Base-by-base conservation (phyloP, 495 filamentous ascomycete species). In the Glonium stellatum region DNA sequence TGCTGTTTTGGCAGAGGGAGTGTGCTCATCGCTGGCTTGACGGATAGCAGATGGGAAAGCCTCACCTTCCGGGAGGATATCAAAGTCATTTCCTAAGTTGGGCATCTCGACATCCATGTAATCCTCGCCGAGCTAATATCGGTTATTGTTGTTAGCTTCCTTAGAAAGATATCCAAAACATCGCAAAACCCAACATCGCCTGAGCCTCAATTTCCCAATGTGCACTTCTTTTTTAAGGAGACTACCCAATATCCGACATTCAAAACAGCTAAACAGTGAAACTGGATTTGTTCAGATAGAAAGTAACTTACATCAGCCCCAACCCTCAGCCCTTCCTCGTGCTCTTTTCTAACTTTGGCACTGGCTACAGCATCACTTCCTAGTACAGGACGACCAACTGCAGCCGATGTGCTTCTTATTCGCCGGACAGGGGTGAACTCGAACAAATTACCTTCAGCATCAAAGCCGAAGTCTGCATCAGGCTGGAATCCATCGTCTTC, bases 381-480 rank as follows among this genome's bases (percentile, higher is more conserved):
- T 56, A 69, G 25, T 27, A 41, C 63, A 52, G 34, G 48, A 39
- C 59, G 15, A 57, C 27, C 48, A 55, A 39, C 39, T 11, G 22
- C 55, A 21, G 54, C 50, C 11, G 62, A 58, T 48, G 58, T 62
- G 15, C 13, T 54, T 5, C 54, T 36, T 5, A 46, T n/a, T 25
- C 25, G 1, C 35, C 44, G 21, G 5, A 11, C 46, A 15, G 18
- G 23, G 31, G 49, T 54, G 27, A 67, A 54, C 39, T 79, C 77
- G 13, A 74, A 61, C 39, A 88, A 72, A 66, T 85, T 83, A 0
- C 85, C 86, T 46, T 87, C 77, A 41, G 79, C 80, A 61, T 86
- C 83, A 59, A 89, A 83, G 23, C 76, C 78, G 63, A 88, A 86
- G 55, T 83, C 85, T 34, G 79, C 77, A 23, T 87, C 80, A n/a